These are phyloP conservation scores for Daldinia bambusicola DNA, from an alignment of 495 filamentous ascomycete genomes.

Conservation along the genomic window DNA sequence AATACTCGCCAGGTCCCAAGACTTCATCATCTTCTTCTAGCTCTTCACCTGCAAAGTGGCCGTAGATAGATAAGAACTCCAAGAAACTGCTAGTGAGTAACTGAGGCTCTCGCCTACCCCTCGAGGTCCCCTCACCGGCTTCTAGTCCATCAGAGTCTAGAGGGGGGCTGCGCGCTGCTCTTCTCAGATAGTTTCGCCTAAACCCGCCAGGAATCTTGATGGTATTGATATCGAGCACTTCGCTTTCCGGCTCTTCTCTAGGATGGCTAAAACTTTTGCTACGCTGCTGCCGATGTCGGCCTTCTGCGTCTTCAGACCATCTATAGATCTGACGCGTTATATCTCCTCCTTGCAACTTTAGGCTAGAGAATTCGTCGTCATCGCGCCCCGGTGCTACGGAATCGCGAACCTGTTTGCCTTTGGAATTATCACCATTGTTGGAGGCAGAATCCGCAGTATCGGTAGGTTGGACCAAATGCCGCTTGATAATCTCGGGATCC, in stretches of 20 bases:
- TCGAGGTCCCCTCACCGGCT: constrained; percentile 51
- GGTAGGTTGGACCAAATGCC: constrained; percentile 79
- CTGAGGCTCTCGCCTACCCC: constrained; percentile 60
- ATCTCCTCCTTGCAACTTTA: constrained; percentile 91
- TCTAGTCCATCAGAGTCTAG: constrained; percentile 58
- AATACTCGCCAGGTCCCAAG: constrained; percentile 84
- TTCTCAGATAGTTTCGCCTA: constrained; percentile 83
- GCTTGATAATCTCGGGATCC: constrained; percentile 81
- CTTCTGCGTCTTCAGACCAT: constrained; percentile 85
- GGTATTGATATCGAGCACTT: constrained; percentile 80
- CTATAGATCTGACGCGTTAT: constrained; percentile 93
- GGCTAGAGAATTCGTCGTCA: constrained; percentile 88
- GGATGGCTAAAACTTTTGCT: constrained; percentile 86
- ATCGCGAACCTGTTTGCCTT: constrained; percentile 59
- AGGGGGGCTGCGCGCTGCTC: constrained; percentile 69
- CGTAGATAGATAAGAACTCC: constrained; percentile 93
- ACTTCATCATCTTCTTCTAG: constrained; percentile 95
- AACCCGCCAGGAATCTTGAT: constrained; percentile 96
- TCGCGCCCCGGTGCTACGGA: constrained; percentile 58
- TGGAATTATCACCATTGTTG: constrained; percentile 53
- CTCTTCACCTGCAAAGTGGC: constrained; percentile 96
- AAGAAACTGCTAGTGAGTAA: constrained; percentile 91
- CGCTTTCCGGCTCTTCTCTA: constrained; percentile 78
- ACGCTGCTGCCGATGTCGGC: constrained; percentile 68
- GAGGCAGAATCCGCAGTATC: constrained; percentile 55